A percentile compares a stretch with the other conserved stretches of the same genome.
Conservation (phyloP, 148 eudicot genomes). For the Fagopyrum homotropicum region DNA sequence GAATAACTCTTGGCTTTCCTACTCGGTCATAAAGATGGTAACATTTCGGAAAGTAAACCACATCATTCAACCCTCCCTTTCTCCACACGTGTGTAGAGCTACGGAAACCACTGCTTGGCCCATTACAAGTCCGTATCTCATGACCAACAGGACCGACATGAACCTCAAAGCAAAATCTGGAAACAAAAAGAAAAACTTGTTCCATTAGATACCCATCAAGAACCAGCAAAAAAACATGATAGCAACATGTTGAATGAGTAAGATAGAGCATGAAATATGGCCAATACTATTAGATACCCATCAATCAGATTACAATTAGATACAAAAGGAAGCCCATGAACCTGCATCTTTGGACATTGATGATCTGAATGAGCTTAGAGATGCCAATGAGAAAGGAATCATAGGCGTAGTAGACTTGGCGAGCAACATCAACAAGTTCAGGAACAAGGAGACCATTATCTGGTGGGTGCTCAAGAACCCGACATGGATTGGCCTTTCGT, state of each 20-base stretch:
- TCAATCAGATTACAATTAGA: background rate
- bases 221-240: background rate
- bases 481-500: conserved; percentile 42
- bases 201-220: background rate
- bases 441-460: conserved; percentile 59
- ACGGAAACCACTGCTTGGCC: conserved; percentile 47
- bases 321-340: conserved; percentile 11
- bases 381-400: conserved; percentile 38
- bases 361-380: conserved; percentile 32
- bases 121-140: conserved; percentile 56
- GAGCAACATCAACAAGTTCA: conserved; percentile 44
- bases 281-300: background rate
- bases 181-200: background rate
- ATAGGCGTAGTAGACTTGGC: conserved; percentile 39
- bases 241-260: background rate
- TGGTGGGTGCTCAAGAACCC: conserved; percentile 46
- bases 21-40: conserved; percentile 57
- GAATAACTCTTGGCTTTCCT: conserved; percentile 48
- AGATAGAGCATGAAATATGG: background rate
- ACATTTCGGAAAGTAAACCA: conserved; percentile 47
- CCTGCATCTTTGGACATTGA: conserved; percentile 50
- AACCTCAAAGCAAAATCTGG: conserved; percentile 55
- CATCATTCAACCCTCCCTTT: conserved; percentile 34
- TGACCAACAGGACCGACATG: conserved; percentile 55
- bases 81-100: conserved; percentile 51